Base-by-base conservation (phyloP, 805 yeast genomes). In the Torulaspora franciscae region DNA sequence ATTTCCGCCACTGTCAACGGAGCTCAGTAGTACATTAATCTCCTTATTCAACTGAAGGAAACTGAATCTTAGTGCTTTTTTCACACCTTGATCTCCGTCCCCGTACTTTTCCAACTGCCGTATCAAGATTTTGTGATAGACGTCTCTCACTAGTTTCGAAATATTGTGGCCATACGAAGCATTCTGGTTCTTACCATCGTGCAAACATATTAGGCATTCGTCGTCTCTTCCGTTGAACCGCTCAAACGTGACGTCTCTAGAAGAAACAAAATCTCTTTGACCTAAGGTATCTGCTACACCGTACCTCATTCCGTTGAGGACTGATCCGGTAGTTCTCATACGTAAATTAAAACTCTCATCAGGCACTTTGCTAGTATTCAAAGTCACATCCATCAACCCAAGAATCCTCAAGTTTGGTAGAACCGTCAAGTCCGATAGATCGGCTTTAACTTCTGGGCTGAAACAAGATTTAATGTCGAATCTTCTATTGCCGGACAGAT, bases 201-300 rank as follows among this genome's bases (percentile, higher is more conserved):
- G 87, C 35, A 89, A 66, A 40, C 95, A 88, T 46, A 91, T 70
- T 43, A 93, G 71, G 25, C 81, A 77, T 62, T 90, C 96, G 55
- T 85, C 83, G 36, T 84, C 83, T 43, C 81, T 81, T 14, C 95
- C 95, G 48, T 96, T 74, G 66, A 90, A 88, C 55, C 85, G 81
- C 57, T 89, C 96, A 52, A 85, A 76, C 28, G 93, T 90, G 32
- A 86, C 79, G 67, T 93, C 99, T 58, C 95, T 76, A 5, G 83
- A 77, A 0, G 89, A 76, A 3, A 93, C 76, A 37, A 72, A 70
- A 22, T 79, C 78, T 40, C 80, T 69, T 42, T 72, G 72, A 1
- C 96, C 96, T 54, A 91, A 71, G 3, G 83, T 72, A 65, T 93
- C 99, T 1, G 97, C 84, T 40, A 93, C 89, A 60, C 99, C 99